Percentiles rank a stretch among this genome's conserved stretches.
Evolutionary conservation across 106 monocot genomes (phyloP).

Genomic region (Triglochin maritima): DNA sequence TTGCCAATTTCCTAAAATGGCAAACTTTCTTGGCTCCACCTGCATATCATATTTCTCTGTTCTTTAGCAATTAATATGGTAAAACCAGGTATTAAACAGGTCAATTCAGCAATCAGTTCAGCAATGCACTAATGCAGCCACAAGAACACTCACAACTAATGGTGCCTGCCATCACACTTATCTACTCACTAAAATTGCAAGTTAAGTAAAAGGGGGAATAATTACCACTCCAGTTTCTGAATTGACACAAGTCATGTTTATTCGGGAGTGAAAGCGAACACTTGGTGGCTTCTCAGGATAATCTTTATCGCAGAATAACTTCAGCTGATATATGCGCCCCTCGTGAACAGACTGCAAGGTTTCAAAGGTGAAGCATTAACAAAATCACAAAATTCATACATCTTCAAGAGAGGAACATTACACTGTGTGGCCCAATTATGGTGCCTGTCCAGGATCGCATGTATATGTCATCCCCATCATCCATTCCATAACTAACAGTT

Average conservation of each 20-base stretch:
- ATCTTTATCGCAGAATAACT: slow-evolving; percentile 12
- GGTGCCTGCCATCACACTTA: too few species aligned
- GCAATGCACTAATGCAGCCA: too few species aligned
- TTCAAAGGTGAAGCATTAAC: not conserved
- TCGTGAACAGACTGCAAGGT: slow-evolving; percentile 11
- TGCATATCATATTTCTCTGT: not conserved
- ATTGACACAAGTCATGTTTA: slow-evolving; percentile 16
- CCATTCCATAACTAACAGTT: slow-evolving; percentile 18
- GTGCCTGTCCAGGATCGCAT: slow-evolving; percentile 27
- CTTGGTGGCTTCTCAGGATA: slow-evolving; percentile 11
- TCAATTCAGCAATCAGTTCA: too few species aligned
- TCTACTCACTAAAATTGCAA: not conserved
- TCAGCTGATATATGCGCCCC: slow-evolving; percentile 15
- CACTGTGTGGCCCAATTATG: slow-evolving; percentile 18
- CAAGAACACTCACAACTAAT: too few species aligned
- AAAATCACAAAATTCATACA: not conserved
- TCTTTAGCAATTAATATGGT: not conserved
- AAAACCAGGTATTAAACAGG: not conserved
- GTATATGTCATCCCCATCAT: slow-evolving; percentile 26
- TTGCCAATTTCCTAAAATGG: slow-evolving; percentile 8
- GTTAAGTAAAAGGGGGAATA: not conserved
- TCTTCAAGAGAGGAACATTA: not conserved
- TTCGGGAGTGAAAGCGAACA: slow-evolving; percentile 12
- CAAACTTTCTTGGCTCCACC: slow-evolving; percentile 9
- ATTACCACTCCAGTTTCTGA: slow-evolving; percentile 10